phyloP scores from a whole-genome alignment of 176 grass and related monocot species.

The Phoenix roebelenii region DNA sequence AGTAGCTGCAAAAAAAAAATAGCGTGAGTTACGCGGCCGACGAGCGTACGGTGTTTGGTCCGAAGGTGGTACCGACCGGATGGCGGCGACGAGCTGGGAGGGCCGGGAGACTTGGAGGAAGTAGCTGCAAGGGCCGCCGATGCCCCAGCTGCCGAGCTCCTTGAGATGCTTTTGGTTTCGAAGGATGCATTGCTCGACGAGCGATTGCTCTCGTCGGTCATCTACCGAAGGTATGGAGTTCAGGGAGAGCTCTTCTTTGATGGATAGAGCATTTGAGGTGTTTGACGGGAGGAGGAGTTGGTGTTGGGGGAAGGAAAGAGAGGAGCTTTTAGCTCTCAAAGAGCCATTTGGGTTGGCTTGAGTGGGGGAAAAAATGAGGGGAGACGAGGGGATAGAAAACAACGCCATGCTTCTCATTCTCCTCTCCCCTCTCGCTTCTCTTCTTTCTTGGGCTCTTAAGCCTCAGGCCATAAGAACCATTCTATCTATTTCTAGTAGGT shows the following conservation, averaged over 20 bases:
- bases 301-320: not conserved
- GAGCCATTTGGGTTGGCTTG: not conserved
- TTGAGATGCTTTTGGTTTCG: not conserved
- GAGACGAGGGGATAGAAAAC: not conserved
- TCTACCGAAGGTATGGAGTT: not conserved
- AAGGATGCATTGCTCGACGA: conserved; percentile 2
- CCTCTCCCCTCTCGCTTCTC: not conserved
- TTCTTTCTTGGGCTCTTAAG: not conserved
- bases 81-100: not conserved
- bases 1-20: not conserved
- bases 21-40: not conserved
- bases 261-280: not conserved
- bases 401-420: conserved; percentile 8
- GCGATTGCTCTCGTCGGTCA: not conserved
- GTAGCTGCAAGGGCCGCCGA: conserved; percentile 14
- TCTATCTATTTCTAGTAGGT: too few relatives aligned
- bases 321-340: not conserved
- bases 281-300: not conserved
- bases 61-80: not conserved
- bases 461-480: too few relatives aligned
- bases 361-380: not conserved
- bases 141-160: conserved; percentile 21
- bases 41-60: too few relatives aligned
- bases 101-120: conserved; percentile 11
- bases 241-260: not conserved